Evolutionary conservation across 192 early-diverging fungal species (phyloP).

Genomic region (Entomortierella chlamydospora): DNA sequence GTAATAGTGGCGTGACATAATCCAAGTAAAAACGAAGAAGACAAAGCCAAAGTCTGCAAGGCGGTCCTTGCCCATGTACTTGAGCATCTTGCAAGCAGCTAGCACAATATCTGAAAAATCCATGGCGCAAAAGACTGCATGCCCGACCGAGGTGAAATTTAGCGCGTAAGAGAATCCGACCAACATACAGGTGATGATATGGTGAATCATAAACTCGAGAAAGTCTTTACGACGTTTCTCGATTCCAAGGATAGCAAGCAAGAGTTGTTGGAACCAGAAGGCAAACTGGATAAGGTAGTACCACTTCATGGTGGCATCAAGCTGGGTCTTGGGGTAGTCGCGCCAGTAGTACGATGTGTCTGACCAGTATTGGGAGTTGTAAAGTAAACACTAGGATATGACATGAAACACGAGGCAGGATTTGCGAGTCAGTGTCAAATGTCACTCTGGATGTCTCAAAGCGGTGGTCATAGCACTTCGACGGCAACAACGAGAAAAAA

Average conservation of each 20-base stretch:
- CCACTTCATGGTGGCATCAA: slow-evolving; percentile 61
- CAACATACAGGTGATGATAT: slow-evolving; percentile 69
- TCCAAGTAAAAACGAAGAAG: slow-evolving; percentile 78
- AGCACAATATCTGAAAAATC: slow-evolving; percentile 74
- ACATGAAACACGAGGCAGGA: background rate
- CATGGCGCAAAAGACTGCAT: slow-evolving; percentile 71
- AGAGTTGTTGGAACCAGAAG: slow-evolving; percentile 74
- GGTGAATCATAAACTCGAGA: slow-evolving; percentile 68
- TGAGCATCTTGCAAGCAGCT: slow-evolving; percentile 75
- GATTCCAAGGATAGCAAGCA: slow-evolving; percentile 67
- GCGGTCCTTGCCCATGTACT: slow-evolving; percentile 70
- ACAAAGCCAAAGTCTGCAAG: slow-evolving; percentile 73
- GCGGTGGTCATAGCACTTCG: background rate
- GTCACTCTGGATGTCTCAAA: no score
- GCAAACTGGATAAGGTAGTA: slow-evolving; percentile 72
- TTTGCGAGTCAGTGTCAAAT: background rate
- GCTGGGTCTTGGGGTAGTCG: slow-evolving; percentile 63
- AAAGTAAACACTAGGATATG: slow-evolving; percentile 63
- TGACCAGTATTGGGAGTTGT: slow-evolving; percentile 68
- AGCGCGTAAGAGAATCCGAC: slow-evolving; percentile 67
- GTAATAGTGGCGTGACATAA: slow-evolving; percentile 78
- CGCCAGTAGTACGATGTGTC: slow-evolving; percentile 65
- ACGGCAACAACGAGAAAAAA: slow-evolving; percentile 2
- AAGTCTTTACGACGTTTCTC: slow-evolving; percentile 72
- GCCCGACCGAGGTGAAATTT: slow-evolving; percentile 71